Conservation (phyloP, 2,329 filamentous ascomycete species). For the Chaetomium olivaceum region DNA sequence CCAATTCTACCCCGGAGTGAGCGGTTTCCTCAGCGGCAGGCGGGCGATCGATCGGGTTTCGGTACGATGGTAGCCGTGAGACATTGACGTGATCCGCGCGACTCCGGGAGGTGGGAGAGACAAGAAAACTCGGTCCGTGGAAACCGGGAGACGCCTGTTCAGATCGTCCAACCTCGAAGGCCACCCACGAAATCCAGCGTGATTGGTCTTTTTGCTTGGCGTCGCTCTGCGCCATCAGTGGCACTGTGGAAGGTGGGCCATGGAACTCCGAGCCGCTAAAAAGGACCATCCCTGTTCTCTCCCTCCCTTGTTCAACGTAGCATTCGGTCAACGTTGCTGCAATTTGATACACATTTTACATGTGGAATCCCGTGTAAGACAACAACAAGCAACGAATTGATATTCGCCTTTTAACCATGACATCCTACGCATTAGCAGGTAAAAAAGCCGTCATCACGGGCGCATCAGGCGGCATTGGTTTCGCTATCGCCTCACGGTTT, state of each 20-base stretch:
- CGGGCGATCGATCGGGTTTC: background rate
- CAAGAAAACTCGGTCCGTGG: background rate
- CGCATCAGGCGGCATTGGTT: slow-evolving; percentile 69
- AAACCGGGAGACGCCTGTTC: background rate
- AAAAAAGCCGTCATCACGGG: slow-evolving; percentile 66
- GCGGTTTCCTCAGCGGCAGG: background rate
- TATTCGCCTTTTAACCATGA: slow-evolving; percentile 22
- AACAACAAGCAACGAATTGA: background rate
- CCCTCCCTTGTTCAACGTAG: slow-evolving; percentile 16
- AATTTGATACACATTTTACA: background rate
- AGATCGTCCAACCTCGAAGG: background rate
- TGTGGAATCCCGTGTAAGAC: background rate
- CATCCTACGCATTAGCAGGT: slow-evolving; percentile 43
- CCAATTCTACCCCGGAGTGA: slow-evolving; percentile 19
- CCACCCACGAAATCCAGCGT: background rate
- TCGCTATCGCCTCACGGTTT: slow-evolving; percentile 66
- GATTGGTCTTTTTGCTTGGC: background rate
- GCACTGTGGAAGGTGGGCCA: too few relatives aligned
- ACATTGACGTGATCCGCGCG: slow-evolving; percentile 12
- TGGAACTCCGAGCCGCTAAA: too few relatives aligned
- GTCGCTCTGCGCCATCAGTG: background rate
- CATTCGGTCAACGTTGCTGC: background rate
- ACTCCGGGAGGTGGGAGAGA: background rate
- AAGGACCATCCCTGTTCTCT: slow-evolving; percentile 10
- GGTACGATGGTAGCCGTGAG: slow-evolving; percentile 11